Percentiles rank a stretch among this genome's conserved stretches.
phyloP scores from a whole-genome alignment of 2,329 filamentous ascomycete genomes.

The Emmonsia crescens region DNA sequence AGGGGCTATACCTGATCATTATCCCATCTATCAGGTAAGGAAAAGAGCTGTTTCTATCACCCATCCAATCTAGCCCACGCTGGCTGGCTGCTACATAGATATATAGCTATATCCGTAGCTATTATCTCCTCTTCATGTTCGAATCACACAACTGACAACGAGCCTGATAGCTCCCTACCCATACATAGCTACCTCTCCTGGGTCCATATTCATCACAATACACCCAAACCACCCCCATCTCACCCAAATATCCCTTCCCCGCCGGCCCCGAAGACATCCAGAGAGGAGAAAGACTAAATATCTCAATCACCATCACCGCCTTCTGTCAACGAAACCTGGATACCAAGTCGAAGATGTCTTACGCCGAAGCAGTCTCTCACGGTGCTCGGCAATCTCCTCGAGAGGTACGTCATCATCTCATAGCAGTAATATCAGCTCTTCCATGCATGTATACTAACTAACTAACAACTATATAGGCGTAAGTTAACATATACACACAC shows the following conservation, averaged over 20 bases:
- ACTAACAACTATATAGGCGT: slow-evolving; percentile 23
- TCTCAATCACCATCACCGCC: too few species aligned
- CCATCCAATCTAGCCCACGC: too few species aligned
- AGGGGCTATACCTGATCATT: too few species aligned
- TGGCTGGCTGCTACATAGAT: too few species aligned
- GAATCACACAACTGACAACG: background rate
- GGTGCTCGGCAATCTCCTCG: slow-evolving; percentile 37
- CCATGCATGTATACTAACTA: slow-evolving; percentile 9
- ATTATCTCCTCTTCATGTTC: background rate
- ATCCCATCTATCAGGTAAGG: too few species aligned
- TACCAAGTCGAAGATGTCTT: slow-evolving; percentile 31
- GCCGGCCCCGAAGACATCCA: background rate
- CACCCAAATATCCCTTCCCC: background rate
- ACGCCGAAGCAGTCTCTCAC: slow-evolving; percentile 38
- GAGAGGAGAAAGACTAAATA: too few species aligned
- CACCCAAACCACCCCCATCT: background rate
- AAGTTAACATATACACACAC: slow-evolving; percentile 15
- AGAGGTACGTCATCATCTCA: slow-evolving; percentile 26
- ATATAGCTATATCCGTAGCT: background rate
- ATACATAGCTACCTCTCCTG: background rate
- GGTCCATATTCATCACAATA: background rate
- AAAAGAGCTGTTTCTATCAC: too few species aligned
- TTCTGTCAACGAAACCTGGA: background rate
- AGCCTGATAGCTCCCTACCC: background rate
- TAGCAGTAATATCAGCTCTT: background rate